phyloP scores from a whole-genome alignment of 1,284 basidiomycete species.

The Pyrrhoderma noxium region DNA sequence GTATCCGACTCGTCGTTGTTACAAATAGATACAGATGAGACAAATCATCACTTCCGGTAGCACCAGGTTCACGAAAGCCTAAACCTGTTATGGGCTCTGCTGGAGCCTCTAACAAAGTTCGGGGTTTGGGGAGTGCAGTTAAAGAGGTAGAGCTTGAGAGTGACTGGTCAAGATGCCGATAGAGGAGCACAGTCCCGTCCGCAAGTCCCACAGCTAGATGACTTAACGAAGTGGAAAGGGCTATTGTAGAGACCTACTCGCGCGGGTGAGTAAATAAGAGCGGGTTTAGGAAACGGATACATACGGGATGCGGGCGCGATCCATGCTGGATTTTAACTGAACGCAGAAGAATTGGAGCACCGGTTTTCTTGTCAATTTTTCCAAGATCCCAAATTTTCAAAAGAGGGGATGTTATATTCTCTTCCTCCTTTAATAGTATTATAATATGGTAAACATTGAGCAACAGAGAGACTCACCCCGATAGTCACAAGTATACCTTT shows the following conservation, averaged over 20 bases:
- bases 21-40: conserved; percentile 71
- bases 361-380: conserved; percentile 66
- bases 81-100: conserved; percentile 88
- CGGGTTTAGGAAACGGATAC: conserved; percentile 21
- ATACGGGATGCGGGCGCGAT: conserved; percentile 76
- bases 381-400: conserved; percentile 88
- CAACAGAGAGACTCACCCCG: conserved; percentile 49
- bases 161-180: conserved; percentile 86
- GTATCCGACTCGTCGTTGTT: conserved; percentile 78
- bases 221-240: conserved; percentile 73
- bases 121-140: conserved; percentile 72
- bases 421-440: conserved; percentile 62
- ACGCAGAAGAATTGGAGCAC: conserved; percentile 62
- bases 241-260: conserved; percentile 71
- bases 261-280: not conserved
- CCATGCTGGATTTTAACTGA: conserved; percentile 73
- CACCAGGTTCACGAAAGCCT: conserved; percentile 47
- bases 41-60: conserved; percentile 30
- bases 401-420: conserved; percentile 61
- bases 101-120: conserved; percentile 70
- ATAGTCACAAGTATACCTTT: conserved; percentile 76
- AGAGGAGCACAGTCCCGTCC: conserved; percentile 91
- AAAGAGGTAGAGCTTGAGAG: conserved; percentile 56
- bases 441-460: conserved; percentile 7
- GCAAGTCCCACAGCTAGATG: conserved; percentile 88